Percentiles rank a stretch among this genome's conserved stretches.
Evolutionary conservation across 768 basidiomycete genomes (phyloP).

Genomic region (Leccinellum rugosiceps): DNA sequence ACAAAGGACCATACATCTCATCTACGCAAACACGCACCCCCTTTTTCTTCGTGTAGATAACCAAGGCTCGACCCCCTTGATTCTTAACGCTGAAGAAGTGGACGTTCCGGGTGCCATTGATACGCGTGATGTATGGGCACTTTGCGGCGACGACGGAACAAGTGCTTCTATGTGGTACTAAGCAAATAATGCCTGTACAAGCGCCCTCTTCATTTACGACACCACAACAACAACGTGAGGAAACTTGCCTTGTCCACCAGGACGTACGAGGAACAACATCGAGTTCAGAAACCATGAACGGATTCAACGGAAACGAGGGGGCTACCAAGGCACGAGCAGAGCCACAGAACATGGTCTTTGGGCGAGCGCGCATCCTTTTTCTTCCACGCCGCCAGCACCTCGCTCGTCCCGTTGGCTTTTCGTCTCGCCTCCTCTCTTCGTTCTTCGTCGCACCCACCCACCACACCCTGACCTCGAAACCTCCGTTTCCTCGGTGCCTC

Average conservation of each 20-base stretch:
- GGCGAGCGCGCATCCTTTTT: too few species aligned
- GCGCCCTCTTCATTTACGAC: neutral
- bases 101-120: conserved; percentile 88
- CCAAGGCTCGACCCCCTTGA: conserved; percentile 81
- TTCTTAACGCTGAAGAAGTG: conserved; percentile 95
- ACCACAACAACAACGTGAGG: neutral
- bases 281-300: too few species aligned
- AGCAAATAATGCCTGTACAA: conserved; percentile 73
- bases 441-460: too few species aligned
- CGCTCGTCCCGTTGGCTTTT: too few species aligned
- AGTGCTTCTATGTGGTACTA: conserved; percentile 97
- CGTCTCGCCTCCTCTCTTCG: too few species aligned
- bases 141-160: conserved; percentile 80
- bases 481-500: too few species aligned
- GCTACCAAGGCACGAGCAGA: too few species aligned
- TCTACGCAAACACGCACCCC: conserved; percentile 44
- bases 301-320: too few species aligned
- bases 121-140: conserved; percentile 64
- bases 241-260: conserved; percentile 77
- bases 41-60: conserved; percentile 96
- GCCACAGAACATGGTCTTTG: too few species aligned
- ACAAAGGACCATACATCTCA: conserved; percentile 5
- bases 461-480: too few species aligned
- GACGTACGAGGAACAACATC: too few species aligned
- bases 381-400: too few species aligned